Percentiles rank a stretch among this genome's conserved stretches.
These are phyloP conservation scores for Syzygium aromaticum DNA, from an alignment of 345 rosid species.

Conservation along the genomic window DNA sequence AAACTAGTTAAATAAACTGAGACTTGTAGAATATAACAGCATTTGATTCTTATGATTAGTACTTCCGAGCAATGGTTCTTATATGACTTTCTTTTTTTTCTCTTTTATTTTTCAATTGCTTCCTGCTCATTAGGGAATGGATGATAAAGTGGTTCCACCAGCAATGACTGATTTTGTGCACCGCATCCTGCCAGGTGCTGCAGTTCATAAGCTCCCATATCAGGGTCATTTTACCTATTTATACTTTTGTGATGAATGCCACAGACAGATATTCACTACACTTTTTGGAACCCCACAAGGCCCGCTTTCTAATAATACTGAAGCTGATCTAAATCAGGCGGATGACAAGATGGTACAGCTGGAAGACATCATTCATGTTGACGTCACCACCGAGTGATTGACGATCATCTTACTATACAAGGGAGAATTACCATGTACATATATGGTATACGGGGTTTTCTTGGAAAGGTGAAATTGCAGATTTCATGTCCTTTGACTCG, in stretches of 20 bases:
- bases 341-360: slow-evolving; percentile 8
- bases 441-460: not conserved
- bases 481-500: not conserved
- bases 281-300: slow-evolving; percentile 60
- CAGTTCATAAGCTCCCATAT: slow-evolving; percentile 62
- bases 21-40: not conserved
- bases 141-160: slow-evolving; percentile 64
- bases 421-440: not conserved
- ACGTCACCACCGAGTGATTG: not conserved
- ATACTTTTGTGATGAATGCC: slow-evolving; percentile 62
- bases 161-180: slow-evolving; percentile 61
- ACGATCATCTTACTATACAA: not conserved
- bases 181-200: slow-evolving; percentile 57
- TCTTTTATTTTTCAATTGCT: not conserved
- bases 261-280: slow-evolving; percentile 58
- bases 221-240: slow-evolving; percentile 65
- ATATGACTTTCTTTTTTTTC: not conserved
- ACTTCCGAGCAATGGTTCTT: not conserved
- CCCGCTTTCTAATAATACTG: slow-evolving; percentile 12
- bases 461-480: not conserved
- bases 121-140: slow-evolving; percentile 46
- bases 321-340: slow-evolving; percentile 13
- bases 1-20: not conserved
- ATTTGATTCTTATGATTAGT: not conserved
- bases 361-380: not conserved